These are phyloP conservation scores for Monsonia emarginata DNA, from an alignment of 441 rosid species.

Conservation along the genomic window DNA sequence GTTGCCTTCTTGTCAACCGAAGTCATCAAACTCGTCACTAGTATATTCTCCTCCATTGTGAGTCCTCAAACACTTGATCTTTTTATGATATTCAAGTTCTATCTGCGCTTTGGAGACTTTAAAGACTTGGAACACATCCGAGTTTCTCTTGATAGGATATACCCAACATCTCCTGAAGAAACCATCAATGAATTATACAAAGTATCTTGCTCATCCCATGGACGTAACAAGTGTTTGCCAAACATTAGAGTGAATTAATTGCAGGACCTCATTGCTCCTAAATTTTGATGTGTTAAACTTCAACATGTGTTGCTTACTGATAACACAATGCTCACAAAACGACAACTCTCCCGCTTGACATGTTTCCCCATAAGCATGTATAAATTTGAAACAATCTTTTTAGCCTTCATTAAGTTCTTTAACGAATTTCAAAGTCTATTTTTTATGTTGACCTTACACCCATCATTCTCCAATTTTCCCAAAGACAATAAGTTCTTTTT, in stretches of 20 bases:
- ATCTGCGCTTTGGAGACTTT: neutral
- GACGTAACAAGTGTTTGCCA: neutral
- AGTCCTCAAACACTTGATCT: neutral
- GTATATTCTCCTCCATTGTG: neutral
- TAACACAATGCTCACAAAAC: slow-evolving; percentile 6
- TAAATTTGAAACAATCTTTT: slow-evolving; percentile 4
- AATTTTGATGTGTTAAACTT: slow-evolving; percentile 6
- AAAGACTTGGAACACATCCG: slow-evolving; percentile 1
- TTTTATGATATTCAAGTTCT: neutral
- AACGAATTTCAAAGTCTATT: neutral
- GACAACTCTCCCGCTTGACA: neutral
- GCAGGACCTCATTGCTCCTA: neutral
- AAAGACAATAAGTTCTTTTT: slow-evolving; percentile 4
- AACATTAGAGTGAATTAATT: slow-evolving; percentile 1
- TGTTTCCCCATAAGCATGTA: slow-evolving; percentile 3
- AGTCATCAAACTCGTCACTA: neutral
- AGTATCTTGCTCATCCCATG: neutral
- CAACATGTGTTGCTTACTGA: neutral
- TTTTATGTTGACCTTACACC: neutral
- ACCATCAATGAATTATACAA: neutral
- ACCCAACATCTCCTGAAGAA: slow-evolving; percentile 9
- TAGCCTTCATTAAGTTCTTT: neutral
- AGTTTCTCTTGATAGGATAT: neutral
- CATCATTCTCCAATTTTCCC: slow-evolving; percentile 1
- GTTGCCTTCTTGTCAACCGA: neutral